These are phyloP conservation scores for Karstenula rhodostoma DNA, from an alignment of 2,329 filamentous ascomycete genomes.

Conservation along the genomic window DNA sequence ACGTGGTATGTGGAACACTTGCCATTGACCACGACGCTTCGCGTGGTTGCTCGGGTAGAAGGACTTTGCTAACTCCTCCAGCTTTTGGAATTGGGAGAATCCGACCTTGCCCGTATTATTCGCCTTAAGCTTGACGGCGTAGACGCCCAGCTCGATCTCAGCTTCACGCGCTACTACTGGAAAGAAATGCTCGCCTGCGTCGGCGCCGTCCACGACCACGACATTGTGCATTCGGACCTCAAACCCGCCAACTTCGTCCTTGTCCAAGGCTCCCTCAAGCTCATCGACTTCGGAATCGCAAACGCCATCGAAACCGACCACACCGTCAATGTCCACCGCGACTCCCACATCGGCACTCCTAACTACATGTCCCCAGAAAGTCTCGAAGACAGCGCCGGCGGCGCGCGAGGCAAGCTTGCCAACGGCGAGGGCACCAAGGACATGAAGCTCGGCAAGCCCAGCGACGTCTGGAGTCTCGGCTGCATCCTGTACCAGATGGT, in stretches of 20 bases:
- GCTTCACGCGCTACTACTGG: slow-evolving; percentile 98
- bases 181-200: slow-evolving; percentile 99
- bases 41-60: background rate
- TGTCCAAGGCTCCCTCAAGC: slow-evolving; percentile 86
- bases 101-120: slow-evolving; percentile 88
- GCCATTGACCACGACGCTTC: background rate
- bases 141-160: slow-evolving; percentile 80
- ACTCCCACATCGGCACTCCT: slow-evolving; percentile 92
- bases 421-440: slow-evolving; percentile 66
- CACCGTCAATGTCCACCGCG: slow-evolving; percentile 96
- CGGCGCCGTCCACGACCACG: slow-evolving; percentile 83
- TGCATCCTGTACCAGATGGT: slow-evolving; percentile 99
- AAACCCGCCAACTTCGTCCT: slow-evolving; percentile 98
- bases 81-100: slow-evolving; percentile 97
- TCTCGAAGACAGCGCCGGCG: slow-evolving; percentile 83
- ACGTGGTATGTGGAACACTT: slow-evolving; percentile 69
- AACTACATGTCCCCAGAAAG: slow-evolving; percentile 99
- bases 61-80: slow-evolving; percentile 43
- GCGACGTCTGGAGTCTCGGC: slow-evolving; percentile 93
- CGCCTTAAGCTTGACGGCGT: slow-evolving; percentile 66
- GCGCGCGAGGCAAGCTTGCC: slow-evolving; percentile 52
- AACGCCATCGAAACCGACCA: slow-evolving; percentile 96
- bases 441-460: slow-evolving; percentile 95
- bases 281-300: slow-evolving; percentile 98
- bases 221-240: slow-evolving; percentile 95